Percentiles rank a stretch among this genome's conserved stretches.
These are phyloP conservation scores for Galeopsis tetrahit DNA, from an alignment of 257 asterid genomes.

Conservation along the genomic window DNA sequence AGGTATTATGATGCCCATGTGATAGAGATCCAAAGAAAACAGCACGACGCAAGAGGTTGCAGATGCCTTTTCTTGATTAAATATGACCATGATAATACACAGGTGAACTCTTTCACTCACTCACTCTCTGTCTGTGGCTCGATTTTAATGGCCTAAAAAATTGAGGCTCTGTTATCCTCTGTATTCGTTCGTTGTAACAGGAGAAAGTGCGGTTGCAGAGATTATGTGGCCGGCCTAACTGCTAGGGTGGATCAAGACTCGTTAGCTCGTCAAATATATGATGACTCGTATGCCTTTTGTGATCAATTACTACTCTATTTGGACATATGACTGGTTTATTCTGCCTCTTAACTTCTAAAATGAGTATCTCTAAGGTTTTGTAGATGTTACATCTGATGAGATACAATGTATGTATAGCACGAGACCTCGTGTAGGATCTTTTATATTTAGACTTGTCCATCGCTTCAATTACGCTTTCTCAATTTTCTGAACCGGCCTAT, in stretches of 20 bases:
- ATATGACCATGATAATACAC: slow-evolving; percentile 61
- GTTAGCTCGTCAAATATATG: background rate
- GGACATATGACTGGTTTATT: background rate
- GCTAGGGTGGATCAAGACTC: slow-evolving; percentile 19
- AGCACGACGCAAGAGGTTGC: slow-evolving; percentile 93
- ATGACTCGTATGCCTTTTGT: background rate
- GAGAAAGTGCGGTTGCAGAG: slow-evolving; percentile 73
- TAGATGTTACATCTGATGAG: too few species aligned
- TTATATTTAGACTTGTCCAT: too few species aligned
- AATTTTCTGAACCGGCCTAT: too few species aligned
- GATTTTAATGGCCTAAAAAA: background rate
- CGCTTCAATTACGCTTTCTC: too few species aligned
- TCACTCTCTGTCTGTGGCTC: background rate
- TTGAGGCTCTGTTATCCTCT: background rate
- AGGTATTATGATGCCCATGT: slow-evolving; percentile 77
- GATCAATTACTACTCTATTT: slow-evolving; percentile 6
- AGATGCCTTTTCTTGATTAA: slow-evolving; percentile 78
- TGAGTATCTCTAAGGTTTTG: too few species aligned
- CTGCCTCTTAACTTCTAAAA: too few species aligned
- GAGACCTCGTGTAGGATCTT: too few species aligned
- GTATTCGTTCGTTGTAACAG: slow-evolving; percentile 41
- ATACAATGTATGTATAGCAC: too few species aligned
- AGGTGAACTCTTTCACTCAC: slow-evolving; percentile 42
- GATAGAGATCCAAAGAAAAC: slow-evolving; percentile 59
- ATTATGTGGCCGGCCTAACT: slow-evolving; percentile 76